Evolutionary conservation across 306 rosid species (phyloP).

Genomic region (Citrullus amarus): DNA sequence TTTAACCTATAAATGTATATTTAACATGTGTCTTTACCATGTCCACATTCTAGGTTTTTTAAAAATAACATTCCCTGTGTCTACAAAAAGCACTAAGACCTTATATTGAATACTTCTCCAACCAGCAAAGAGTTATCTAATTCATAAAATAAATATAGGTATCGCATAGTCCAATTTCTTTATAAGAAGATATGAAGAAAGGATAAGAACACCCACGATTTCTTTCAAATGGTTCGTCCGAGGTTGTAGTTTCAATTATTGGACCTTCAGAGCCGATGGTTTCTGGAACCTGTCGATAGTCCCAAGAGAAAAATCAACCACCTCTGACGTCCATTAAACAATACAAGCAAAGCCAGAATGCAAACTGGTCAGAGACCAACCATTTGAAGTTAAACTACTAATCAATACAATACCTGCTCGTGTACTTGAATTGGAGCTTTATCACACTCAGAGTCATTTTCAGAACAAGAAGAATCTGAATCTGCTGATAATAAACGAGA

Average conservation of each 20-base stretch:
- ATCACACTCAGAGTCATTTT: conserved; percentile 37
- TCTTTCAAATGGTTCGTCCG: conserved; percentile 34
- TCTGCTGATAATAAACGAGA: conserved; percentile 23
- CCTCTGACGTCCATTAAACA: not conserved
- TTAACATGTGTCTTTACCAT: not conserved
- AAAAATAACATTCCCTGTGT: not conserved
- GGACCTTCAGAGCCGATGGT: conserved; percentile 28
- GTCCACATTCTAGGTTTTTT: not conserved
- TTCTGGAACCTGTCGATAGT: conserved; percentile 37
- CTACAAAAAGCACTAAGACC: not conserved
- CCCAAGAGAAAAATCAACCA: not conserved
- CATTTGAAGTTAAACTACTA: not conserved
- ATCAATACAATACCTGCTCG: conserved; percentile 27
- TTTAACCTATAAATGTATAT: not conserved
- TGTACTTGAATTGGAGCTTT: conserved; percentile 32
- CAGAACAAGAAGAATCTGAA: conserved; percentile 46
- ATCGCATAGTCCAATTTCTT: not conserved
- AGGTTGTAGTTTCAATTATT: conserved; percentile 29
- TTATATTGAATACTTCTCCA: not conserved
- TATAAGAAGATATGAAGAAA: not conserved
- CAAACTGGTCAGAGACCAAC: conserved; percentile 4
- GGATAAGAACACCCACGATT: conserved; percentile 47
- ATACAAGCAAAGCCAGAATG: conserved; percentile 19
- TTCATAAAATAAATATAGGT: not conserved
- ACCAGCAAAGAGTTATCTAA: not conserved